Conservation (phyloP, 805 yeast species). For the Sporopachydermia lactativora region DNA sequence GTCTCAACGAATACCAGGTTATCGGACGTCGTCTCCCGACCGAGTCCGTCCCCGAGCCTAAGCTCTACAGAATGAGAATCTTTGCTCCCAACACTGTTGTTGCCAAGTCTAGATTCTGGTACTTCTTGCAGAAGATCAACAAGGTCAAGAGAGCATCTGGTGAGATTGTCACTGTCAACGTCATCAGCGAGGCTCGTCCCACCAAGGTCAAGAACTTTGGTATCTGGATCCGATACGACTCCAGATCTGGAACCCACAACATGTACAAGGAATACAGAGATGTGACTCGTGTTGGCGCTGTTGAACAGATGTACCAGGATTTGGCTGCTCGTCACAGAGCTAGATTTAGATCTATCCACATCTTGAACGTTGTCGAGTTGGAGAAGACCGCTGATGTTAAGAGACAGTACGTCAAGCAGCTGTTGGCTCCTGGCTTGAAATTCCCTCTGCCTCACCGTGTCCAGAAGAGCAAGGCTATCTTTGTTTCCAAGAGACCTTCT, state of each 20-base stretch:
- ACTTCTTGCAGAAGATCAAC: slow-evolving; percentile 97
- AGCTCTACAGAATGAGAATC: slow-evolving; percentile 99
- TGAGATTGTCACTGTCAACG: slow-evolving; percentile 91
- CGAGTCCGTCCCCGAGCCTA: slow-evolving; percentile 98
- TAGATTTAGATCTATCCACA: slow-evolving; percentile 98
- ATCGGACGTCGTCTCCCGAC: slow-evolving; percentile 99
- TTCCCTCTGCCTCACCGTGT: slow-evolving; percentile 99
- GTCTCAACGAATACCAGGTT: slow-evolving; percentile 98
- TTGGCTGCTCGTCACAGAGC: slow-evolving; percentile 99
- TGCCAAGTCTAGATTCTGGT: slow-evolving; percentile 99
- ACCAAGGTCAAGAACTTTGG: slow-evolving; percentile 99
- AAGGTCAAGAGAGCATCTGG: slow-evolving; percentile 99
- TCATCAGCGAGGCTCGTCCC: slow-evolving; percentile 89
- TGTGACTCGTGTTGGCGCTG: slow-evolving; percentile 97
- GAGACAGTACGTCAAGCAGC: slow-evolving; percentile 98
- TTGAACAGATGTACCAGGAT: slow-evolving; percentile 96
- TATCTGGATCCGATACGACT: slow-evolving; percentile 99
- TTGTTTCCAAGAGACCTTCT: slow-evolving; percentile 87
- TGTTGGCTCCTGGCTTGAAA: slow-evolving; percentile 86
- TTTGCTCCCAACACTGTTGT: slow-evolving; percentile 98
- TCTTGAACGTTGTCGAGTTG: slow-evolving; percentile 98
- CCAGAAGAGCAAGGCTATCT: slow-evolving; percentile 78
- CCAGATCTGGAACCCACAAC: slow-evolving; percentile 99
- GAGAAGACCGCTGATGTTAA: slow-evolving; percentile 96
- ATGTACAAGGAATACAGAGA: slow-evolving; percentile 99